Evolutionary conservation across 805 yeast species (phyloP).

Genomic region (Cyberlindnera maclurae): DNA sequence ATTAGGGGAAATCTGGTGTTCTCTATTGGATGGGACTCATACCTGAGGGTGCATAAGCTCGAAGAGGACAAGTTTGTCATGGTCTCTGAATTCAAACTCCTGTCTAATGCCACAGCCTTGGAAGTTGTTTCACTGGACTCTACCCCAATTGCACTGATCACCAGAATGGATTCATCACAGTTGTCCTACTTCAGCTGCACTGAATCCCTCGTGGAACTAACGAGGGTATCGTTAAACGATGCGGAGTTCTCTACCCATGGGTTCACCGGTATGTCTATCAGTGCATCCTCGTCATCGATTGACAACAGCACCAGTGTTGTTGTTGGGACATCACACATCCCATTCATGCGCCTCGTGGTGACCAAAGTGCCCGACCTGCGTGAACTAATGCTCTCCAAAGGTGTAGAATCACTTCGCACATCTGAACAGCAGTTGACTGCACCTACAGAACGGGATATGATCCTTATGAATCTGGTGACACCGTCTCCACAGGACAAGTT

Average conservation of each 20-base stretch:
- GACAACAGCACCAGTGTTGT: conserved; percentile 34
- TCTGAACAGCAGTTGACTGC: conserved; percentile 4
- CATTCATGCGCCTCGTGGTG: conserved; percentile 63
- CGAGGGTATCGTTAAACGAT: conserved; percentile 57
- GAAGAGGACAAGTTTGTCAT: conserved; percentile 13
- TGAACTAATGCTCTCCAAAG: not conserved
- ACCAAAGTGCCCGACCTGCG: conserved; percentile 21
- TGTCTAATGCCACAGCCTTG: conserved; percentile 47
- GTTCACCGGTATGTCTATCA: conserved; percentile 49
- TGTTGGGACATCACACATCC: conserved; percentile 71
- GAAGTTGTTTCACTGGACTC: conserved; percentile 25
- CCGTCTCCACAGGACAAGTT: conserved; percentile 64
- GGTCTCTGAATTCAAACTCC: conserved; percentile 28
- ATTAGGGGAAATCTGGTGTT: conserved; percentile 31
- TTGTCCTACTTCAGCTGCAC: conserved; percentile 35
- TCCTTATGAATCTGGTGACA: conserved; percentile 39
- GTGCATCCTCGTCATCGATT: conserved; percentile 17
- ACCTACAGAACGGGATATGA: conserved; percentile 25
- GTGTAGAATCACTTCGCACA: conserved; percentile 1
- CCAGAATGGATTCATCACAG: conserved; percentile 54
- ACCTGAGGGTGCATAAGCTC: conserved; percentile 31
- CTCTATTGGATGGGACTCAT: conserved; percentile 56
- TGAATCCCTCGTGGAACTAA: conserved; percentile 26
- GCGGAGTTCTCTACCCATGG: conserved; percentile 63
- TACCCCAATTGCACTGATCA: conserved; percentile 39